phyloP scores from a whole-genome alignment of 331 rosid genomes.

The Quercus tomentella region DNA sequence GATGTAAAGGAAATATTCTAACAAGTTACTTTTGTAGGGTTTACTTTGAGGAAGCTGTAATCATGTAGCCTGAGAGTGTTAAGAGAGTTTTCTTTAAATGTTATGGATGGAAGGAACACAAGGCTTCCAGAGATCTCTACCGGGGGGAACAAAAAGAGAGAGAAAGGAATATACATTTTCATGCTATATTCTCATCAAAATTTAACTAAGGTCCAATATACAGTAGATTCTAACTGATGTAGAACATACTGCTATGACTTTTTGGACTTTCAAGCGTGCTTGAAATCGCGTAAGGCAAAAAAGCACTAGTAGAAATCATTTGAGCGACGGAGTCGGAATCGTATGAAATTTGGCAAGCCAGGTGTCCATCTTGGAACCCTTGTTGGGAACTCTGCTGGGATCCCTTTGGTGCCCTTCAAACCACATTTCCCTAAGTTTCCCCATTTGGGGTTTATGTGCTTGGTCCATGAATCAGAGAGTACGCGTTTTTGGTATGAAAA shows the following conservation, averaged over 20 bases:
- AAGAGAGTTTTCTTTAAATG: not conserved
- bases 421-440: no score
- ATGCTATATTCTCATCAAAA: not conserved
- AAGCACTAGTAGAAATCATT: no score
- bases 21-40: not conserved
- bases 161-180: not conserved
- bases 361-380: no score
- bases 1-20: not conserved
- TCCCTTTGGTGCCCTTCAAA: no score
- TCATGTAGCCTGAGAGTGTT: not conserved
- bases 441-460: no score
- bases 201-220: not conserved
- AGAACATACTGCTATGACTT: rapidly evolving
- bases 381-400: no score
- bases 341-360: no score
- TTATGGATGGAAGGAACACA: not conserved
- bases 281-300: no score
- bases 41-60: not conserved
- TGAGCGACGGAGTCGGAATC: rapidly evolving
- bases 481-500: no score
- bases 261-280: rapidly evolving
- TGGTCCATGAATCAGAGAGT: no score
- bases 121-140: not conserved
- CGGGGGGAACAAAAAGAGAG: not conserved
- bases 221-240: not conserved